Percentiles rank a stretch among this genome's conserved stretches.
These are phyloP conservation scores for Chloris gayana DNA, from an alignment of 176 grass and related monocot species.

Conservation along the genomic window DNA sequence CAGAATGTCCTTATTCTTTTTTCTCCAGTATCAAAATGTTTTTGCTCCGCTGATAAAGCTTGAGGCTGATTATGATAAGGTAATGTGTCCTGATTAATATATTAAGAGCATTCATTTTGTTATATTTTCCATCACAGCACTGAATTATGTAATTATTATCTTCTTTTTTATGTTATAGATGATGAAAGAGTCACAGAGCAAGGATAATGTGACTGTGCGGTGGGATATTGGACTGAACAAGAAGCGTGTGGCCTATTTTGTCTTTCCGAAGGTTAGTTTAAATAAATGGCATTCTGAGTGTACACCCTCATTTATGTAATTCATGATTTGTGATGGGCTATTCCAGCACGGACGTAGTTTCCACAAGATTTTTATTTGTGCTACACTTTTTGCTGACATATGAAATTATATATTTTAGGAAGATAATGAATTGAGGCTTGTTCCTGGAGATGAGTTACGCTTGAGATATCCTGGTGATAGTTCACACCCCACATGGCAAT, in stretches of 20 bases:
- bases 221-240: slow-evolving; percentile 99
- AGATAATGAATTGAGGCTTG: slow-evolving; percentile 99
- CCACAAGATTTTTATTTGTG: not conserved
- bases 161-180: slow-evolving; percentile 54
- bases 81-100: slow-evolving; percentile 32
- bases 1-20: slow-evolving; percentile 6
- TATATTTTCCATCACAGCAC: not conserved
- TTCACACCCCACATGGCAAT: slow-evolving; percentile 96
- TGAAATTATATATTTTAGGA: slow-evolving; percentile 61
- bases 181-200: slow-evolving; percentile 99
- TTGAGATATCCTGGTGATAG: slow-evolving; percentile 90
- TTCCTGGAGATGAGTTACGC: slow-evolving; percentile 98
- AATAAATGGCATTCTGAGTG: slow-evolving; percentile 4
- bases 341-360: not conserved
- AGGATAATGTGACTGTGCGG: slow-evolving; percentile 92
- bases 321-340: not conserved
- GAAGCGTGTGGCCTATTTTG: slow-evolving; percentile 96
- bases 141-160: slow-evolving; percentile 18
- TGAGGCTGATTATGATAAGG: slow-evolving; percentile 99
- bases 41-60: slow-evolving; percentile 99
- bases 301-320: not conserved
- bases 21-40: slow-evolving; percentile 96
- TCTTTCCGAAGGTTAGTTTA: slow-evolving; percentile 91
- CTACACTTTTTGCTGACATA: not conserved
- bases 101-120: not conserved